A percentile compares a stretch with the other conserved stretches of the same genome.
Conservation (phyloP, 352 stramenopile genomes). For the Plasmopara viticola region DNA sequence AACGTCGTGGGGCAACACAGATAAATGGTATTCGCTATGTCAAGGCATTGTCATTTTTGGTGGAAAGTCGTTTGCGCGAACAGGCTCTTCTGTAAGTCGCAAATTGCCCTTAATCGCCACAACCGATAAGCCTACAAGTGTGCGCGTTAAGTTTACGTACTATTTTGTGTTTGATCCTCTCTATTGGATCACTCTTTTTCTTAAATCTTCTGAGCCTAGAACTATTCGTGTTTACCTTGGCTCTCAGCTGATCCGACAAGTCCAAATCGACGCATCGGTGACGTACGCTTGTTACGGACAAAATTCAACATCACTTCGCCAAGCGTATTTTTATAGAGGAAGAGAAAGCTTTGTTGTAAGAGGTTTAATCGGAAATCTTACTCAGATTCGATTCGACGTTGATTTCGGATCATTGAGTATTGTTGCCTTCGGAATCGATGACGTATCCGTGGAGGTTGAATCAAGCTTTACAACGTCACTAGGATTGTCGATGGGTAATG, state of each 20-base stretch:
- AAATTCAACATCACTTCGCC: constrained; percentile 3
- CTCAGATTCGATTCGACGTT: constrained; percentile 34
- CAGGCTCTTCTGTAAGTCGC: constrained; percentile 41
- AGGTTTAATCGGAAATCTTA: constrained; percentile 31
- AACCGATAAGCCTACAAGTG: constrained; percentile 28
- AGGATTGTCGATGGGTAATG: constrained; percentile 36
- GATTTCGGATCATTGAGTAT: constrained; percentile 37
- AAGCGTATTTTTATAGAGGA: constrained; percentile 33
- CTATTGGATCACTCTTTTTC: constrained; percentile 20
- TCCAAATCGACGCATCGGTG: constrained; percentile 33
- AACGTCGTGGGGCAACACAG: constrained; percentile 34
- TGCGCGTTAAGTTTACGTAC: constrained; percentile 53
- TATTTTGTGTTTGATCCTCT: constrained; percentile 53
- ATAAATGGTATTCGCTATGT: constrained; percentile 47
- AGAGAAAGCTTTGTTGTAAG: constrained; percentile 34
- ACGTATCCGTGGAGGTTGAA: constrained; percentile 55
- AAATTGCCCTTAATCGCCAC: constrained; percentile 23
- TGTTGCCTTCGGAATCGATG: constrained; percentile 51
- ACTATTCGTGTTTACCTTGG: constrained; percentile 42
- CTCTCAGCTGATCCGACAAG: constrained; percentile 32
- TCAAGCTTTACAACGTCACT: constrained; percentile 44
- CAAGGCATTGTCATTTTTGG: constrained; percentile 47
- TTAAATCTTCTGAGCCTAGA: constrained; percentile 30
- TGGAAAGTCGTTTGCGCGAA: constrained; percentile 25
- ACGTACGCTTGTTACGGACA: constrained; percentile 39